A percentile compares a stretch with the other conserved stretches of the same genome.
Evolutionary conservation across 306 rosid species (phyloP).

Genomic region (Cajanus cajan): DNA sequence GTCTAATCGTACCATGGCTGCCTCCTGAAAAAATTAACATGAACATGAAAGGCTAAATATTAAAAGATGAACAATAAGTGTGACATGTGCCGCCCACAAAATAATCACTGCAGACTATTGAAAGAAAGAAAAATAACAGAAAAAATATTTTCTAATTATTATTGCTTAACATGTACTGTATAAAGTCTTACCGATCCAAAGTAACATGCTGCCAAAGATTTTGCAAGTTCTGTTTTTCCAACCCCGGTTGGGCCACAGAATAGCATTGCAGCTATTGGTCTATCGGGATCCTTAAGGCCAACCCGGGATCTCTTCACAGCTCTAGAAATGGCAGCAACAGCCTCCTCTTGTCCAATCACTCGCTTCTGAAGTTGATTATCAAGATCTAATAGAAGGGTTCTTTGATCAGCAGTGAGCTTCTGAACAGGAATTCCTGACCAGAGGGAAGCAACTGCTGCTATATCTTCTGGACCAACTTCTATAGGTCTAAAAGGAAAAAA

Average conservation of each 20-base stretch:
- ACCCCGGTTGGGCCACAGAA: conserved; percentile 91
- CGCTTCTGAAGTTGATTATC: conserved; percentile 63
- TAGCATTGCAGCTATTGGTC: conserved; percentile 77
- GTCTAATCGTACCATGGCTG: conserved; percentile 74
- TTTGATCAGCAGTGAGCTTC: conserved; percentile 77
- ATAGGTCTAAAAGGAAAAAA: conserved; percentile 48
- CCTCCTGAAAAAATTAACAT: conserved; percentile 54
- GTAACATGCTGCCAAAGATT: conserved; percentile 70
- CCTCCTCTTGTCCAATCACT: conserved; percentile 84
- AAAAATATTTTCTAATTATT: not conserved
- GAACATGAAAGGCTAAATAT: conserved; percentile 22
- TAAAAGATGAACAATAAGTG: not conserved
- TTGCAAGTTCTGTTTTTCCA: conserved; percentile 85
- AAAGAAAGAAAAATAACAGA: not conserved
- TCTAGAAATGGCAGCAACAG: conserved; percentile 69
- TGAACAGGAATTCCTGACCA: conserved; percentile 87
- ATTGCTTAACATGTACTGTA: not conserved
- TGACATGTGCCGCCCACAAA: not conserved
- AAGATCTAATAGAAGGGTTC: conserved; percentile 54
- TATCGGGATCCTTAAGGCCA: conserved; percentile 75
- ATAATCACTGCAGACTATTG: not conserved
- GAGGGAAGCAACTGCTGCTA: conserved; percentile 76
- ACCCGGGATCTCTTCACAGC: conserved; percentile 78
- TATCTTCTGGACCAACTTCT: conserved; percentile 61
- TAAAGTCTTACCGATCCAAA: conserved; percentile 73